Conservation (phyloP, 2,329 filamentous ascomycete species). For the Nothopassalora personata region DNA sequence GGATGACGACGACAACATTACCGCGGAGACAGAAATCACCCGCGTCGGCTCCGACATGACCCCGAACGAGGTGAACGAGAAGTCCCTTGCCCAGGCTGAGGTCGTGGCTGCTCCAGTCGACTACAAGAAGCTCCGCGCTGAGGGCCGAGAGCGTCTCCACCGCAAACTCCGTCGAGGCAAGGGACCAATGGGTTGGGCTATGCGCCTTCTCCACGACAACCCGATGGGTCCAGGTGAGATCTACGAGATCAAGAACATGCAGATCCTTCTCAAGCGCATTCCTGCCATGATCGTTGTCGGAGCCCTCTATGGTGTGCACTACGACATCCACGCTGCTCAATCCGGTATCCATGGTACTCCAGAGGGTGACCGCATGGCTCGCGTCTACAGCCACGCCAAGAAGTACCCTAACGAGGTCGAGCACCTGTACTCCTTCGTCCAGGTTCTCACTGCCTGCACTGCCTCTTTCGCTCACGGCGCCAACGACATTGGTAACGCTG, state of each 20-base stretch:
- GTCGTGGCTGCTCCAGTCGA: constrained; percentile 11
- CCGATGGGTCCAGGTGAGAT: constrained; percentile 66
- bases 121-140: constrained; percentile 58
- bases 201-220: constrained; percentile 70
- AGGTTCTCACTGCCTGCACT: constrained; percentile 63
- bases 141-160: constrained; percentile 55
- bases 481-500: constrained; percentile 61
- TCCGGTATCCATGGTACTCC: constrained; percentile 65
- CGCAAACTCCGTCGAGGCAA: constrained; percentile 57
- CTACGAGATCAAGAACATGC: constrained; percentile 69
- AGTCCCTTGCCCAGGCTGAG: constrained; percentile 32
- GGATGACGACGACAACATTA: constrained; percentile 37
- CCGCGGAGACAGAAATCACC: constrained; percentile 32
- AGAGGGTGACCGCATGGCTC: constrained; percentile 63
- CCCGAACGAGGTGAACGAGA: constrained; percentile 28
- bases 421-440: constrained; percentile 61
- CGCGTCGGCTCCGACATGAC: constrained; percentile 39
- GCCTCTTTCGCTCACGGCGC: constrained; percentile 67
- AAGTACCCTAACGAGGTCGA: constrained; percentile 61
- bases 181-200: constrained; percentile 75
- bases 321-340: constrained; percentile 76
- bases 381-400: constrained; percentile 52
- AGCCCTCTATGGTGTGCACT: constrained; percentile 68
- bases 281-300: constrained; percentile 62
- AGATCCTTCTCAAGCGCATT: constrained; percentile 55